Evolutionary conservation across 768 basidiomycete species (phyloP), one percentile per base, ranked within the genome.

Genomic region (Tulasnella sp.): DNA sequence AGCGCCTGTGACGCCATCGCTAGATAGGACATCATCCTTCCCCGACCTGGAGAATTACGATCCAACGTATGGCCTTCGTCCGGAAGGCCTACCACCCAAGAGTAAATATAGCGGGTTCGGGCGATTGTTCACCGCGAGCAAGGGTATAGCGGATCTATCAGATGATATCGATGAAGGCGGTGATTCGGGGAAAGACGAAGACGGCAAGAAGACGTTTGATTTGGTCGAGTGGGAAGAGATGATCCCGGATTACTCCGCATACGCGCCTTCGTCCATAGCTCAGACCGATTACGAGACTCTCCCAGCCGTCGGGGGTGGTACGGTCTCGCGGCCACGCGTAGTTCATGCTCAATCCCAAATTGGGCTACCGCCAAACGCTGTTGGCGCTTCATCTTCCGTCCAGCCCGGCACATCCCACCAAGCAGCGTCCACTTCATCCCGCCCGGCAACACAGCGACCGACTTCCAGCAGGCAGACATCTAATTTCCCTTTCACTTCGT

Each of bases 21-120:
- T 38, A 11, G 57, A 54, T 21, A 68, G 70, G 1, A 68, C 71
- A 10, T 65, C 67, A 1, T 70, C 74, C 9, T 78, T 81, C 56
- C 79, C 80, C 19, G 80, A 80, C 31, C 74, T 92, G 30, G 92
- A 96, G 71, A 83, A 87, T 62, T 96, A 88, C 69, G 94, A 98
- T 66, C 94, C 92, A 0, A 97, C 94, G 0, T 97, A 99, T 67
- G 94, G 94, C 15, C 74, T 98, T 11, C 84, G 94, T 24, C 91
- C 92, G 0, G 93, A 97, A 67, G 87, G 89, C 1, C 74, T 94
- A 1, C 92, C 92, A 0, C 78, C 79, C 1, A 93, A 91, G 72
- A 85, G 84, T 61, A 79, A 83, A 2, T 96, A 93, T 69, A 76
- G 78, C 46, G 79, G 79, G 5, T 92, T 96, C 64, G 81, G 85